phyloP scores from a whole-genome alignment of 106 monocot species.

The Dendrobium nobile region DNA sequence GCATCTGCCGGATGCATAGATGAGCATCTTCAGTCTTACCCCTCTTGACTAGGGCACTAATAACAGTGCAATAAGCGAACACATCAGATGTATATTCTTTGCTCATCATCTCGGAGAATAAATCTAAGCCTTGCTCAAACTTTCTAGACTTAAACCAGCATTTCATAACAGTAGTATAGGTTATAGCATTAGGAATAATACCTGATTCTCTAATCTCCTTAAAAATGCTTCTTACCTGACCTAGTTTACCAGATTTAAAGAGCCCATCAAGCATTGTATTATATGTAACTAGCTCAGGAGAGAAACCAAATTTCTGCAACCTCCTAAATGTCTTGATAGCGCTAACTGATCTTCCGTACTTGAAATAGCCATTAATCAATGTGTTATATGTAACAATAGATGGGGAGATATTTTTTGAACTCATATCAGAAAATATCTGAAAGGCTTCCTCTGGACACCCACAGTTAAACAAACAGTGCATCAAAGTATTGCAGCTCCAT shows the following conservation, averaged over 20 bases:
- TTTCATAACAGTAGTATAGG: conserved; percentile 81
- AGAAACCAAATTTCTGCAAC: conserved; percentile 38
- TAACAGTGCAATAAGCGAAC: conserved; percentile 73
- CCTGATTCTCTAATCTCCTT: conserved; percentile 46
- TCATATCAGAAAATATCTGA: conserved; percentile 58
- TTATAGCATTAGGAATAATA: conserved; percentile 53
- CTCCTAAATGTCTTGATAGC: conserved; percentile 59
- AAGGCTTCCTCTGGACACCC: conserved; percentile 53
- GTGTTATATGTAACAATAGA: conserved; percentile 68
- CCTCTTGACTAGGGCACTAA: conserved; percentile 60
- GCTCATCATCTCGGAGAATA: conserved; percentile 44
- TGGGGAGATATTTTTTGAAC: conserved; percentile 32
- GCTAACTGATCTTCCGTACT: conserved; percentile 39
- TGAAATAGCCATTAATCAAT: conserved; percentile 76
- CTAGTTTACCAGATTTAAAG: conserved; percentile 45
- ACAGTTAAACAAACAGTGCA: conserved; percentile 71
- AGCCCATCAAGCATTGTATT: conserved; percentile 78
- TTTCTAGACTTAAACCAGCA: conserved; percentile 57
- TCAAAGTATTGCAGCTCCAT: conserved; percentile 74
- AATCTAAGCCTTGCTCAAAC: conserved; percentile 50
- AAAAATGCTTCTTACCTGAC: conserved; percentile 46
- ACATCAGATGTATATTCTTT: conserved; percentile 43
- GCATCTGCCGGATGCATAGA: conserved; percentile 38
- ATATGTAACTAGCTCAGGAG: conserved; percentile 55
- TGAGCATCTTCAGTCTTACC: conserved; percentile 55